Percentiles rank a stretch among this genome's conserved stretches.
Evolutionary conservation across 75 land plant genomes (phyloP).

Genomic region (Sequoiadendron giganteum): DNA sequence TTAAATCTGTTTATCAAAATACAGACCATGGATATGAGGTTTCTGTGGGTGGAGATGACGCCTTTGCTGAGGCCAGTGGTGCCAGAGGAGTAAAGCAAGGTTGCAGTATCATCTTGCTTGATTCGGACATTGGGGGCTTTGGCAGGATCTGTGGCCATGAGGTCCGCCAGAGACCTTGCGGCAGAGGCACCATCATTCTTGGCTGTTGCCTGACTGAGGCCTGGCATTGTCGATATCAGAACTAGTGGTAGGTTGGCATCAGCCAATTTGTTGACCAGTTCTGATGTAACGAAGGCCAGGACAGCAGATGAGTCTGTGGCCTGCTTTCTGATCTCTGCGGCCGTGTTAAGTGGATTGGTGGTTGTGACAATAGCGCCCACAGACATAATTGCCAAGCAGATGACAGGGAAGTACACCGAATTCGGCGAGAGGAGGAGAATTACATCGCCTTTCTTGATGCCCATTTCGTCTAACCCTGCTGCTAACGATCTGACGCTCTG

Average conservation of each 20-base stretch:
- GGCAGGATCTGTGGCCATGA: neutral
- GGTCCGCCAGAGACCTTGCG: neutral
- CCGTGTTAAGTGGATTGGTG: constrained; percentile 89
- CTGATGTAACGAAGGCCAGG: constrained; percentile 52
- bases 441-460: constrained; percentile 73
- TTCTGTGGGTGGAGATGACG: constrained; percentile 72
- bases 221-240: constrained; percentile 11
- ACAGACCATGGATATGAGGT: constrained; percentile 64
- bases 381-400: constrained; percentile 74
- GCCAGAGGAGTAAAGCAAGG: constrained; percentile 82
- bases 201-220: neutral
- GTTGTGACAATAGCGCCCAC: constrained; percentile 92
- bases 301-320: constrained; percentile 58
- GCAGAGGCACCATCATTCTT: constrained; percentile 13
- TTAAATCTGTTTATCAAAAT: constrained; percentile 24
- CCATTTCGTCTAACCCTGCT: constrained; percentile 21
- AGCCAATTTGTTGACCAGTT: constrained; percentile 51
- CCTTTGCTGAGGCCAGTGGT: constrained; percentile 94
- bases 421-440: constrained; percentile 90
- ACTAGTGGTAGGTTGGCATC: constrained; percentile 28
- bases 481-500: constrained; percentile 51
- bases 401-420: constrained; percentile 76
- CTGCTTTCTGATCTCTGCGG: constrained; percentile 72
- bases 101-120: constrained; percentile 25
- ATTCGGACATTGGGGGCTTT: constrained; percentile 3